Conservation (phyloP, 192 early-diverging fungal species). For the Mortierella alpina region DNA sequence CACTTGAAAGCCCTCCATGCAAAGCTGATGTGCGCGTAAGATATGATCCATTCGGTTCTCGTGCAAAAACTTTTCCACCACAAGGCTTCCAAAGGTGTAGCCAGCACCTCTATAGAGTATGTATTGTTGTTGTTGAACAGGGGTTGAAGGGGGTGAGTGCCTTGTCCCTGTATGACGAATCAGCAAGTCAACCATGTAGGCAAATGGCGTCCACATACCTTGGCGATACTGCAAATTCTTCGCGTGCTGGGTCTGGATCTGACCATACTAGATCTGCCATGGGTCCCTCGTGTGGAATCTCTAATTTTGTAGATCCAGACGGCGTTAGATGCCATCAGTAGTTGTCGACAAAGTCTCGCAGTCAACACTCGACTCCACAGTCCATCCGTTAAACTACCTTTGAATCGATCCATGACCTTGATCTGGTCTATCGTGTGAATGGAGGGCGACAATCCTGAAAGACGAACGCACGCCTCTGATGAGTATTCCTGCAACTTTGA, state of each 20-base stretch:
- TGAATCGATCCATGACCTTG: conserved; percentile 83
- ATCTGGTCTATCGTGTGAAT: conserved; percentile 91
- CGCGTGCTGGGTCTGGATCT: conserved; percentile 80
- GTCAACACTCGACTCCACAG: background rate
- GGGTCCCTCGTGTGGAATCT: conserved; percentile 94
- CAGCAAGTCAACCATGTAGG: too few relatives aligned
- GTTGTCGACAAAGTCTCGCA: too few relatives aligned
- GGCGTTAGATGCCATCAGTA: background rate
- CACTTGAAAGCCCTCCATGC: conserved; percentile 85
- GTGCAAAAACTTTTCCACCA: conserved; percentile 83
- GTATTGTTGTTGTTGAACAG: background rate
- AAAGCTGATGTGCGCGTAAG: conserved; percentile 87
- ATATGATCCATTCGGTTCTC: conserved; percentile 85
- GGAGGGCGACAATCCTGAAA: conserved; percentile 77
- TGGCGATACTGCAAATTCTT: conserved; percentile 86
- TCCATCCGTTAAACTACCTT: conserved; percentile 58
- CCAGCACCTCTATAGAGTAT: conserved; percentile 79
- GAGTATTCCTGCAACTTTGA: background rate
- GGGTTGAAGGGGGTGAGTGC: background rate
- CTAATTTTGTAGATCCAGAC: conserved; percentile 45
- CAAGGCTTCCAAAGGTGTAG: conserved; percentile 85
- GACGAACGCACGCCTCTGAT: background rate
- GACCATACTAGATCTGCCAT: conserved; percentile 97
- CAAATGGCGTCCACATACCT: conserved; percentile 47
- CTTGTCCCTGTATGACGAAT: background rate